phyloP scores from a whole-genome alignment of 352 stramenopile genomes.

The Pythium biforme region DNA sequence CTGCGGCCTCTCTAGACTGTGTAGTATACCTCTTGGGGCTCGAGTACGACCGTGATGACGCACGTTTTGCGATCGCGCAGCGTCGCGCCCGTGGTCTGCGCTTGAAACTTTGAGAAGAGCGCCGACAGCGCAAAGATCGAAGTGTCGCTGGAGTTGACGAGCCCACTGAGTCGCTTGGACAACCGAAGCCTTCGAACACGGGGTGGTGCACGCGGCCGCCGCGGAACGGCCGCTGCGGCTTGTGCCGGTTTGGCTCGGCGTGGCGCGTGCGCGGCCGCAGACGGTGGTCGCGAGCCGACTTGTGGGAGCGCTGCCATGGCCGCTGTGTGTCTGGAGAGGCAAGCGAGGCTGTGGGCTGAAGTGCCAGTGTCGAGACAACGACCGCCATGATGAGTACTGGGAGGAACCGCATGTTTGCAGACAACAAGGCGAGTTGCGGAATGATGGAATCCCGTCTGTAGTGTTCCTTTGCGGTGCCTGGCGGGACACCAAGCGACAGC shows the following conservation, averaged over 20 bases:
- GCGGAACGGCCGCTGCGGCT: conserved; percentile 24
- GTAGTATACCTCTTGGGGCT: conserved; percentile 22
- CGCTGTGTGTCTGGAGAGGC: neutral
- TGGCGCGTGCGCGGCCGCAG: neutral
- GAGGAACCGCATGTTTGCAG: neutral
- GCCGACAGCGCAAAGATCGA: conserved; percentile 30
- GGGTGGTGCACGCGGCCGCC: conserved; percentile 28
- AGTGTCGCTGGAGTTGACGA: conserved; percentile 30
- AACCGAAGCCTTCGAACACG: conserved; percentile 30
- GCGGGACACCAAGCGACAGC: too few species aligned
- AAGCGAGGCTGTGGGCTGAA: neutral
- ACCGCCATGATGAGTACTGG: neutral
- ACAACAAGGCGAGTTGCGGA: too few species aligned
- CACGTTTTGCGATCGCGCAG: conserved; percentile 25
- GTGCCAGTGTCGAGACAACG: neutral
- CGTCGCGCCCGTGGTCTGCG: conserved; percentile 15
- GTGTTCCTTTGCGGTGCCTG: too few species aligned
- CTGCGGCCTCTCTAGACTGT: too few species aligned
- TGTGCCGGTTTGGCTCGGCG: conserved; percentile 1
- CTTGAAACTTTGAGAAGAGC: conserved; percentile 32
- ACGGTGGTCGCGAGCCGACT: neutral
- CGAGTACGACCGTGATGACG: conserved; percentile 29
- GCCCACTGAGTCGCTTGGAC: conserved; percentile 25
- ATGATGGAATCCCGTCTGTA: too few species aligned
- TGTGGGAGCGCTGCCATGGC: neutral